Evolutionary conservation across 768 basidiomycete genomes (phyloP), one percentile per base, ranked within the genome.

Genomic region (Lentinula boryana): DNA sequence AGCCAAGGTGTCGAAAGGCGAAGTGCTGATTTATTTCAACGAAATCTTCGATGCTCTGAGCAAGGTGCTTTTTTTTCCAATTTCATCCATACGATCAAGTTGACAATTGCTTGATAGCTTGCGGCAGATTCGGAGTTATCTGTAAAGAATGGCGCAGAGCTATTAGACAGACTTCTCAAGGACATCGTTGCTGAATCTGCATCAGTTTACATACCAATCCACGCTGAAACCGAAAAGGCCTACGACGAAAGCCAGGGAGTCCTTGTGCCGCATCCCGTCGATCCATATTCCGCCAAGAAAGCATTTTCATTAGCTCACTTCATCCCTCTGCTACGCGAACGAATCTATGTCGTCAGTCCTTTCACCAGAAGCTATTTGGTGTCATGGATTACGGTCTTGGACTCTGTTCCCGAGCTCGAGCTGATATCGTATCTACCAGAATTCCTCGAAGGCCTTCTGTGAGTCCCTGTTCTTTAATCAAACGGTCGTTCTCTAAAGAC

Each of bases 131-230:
- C 93, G 0, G 96, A 98, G 66, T 68, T 92, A 40, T 96, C 97
- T 2, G 96, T 99, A 63, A 96, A 97, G 84, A 98, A 98, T 68
- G 96, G 96, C 1, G 95, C 97, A 1, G 97, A 99, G 71, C 83
- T 99, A 32, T 82, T 98, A 60, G 97, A 99, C 71, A 85, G 96
- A 18, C 83, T 98, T n/a, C 83, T 99, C 66, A 98, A 98, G 69
- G 97, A 99, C 66, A 96, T 98, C 52, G 96, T 98, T 4, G 90
- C 95, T 12, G 97, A 98, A 74, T 92, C 93, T 7, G 97, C 96
- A 1, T 93, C 95, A 0, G 89, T 91, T 38, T 98, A 97, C 70
- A 88, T 97, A 56, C 93, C 95, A 9, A 85, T 91, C 61, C 91
- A 91, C 69, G 84, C 87, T 2, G 91, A 93, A 69, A 89, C 87